Conservation (phyloP, 345 rosid species). For the Sapria himalayana region DNA sequence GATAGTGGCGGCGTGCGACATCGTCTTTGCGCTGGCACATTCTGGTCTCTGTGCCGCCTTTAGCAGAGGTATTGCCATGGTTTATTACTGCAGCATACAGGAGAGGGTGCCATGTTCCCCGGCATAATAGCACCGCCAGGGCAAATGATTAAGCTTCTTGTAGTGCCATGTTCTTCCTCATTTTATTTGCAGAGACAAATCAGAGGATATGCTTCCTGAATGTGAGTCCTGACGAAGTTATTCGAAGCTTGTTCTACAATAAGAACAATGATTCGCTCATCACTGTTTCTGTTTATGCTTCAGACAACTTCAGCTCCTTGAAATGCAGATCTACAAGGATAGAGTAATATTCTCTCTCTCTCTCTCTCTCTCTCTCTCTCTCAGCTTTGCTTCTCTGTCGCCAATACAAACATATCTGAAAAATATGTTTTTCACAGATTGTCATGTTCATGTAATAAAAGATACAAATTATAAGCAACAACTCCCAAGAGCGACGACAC, state of each 20-base stretch:
- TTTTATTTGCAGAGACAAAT: slow-evolving; percentile 44
- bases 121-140: too few relatives aligned
- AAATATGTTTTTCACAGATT: background rate
- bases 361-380: background rate
- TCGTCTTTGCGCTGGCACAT: slow-evolving; percentile 89
- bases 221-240: slow-evolving; percentile 84
- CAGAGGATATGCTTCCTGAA: slow-evolving; percentile 69
- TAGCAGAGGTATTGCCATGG: slow-evolving; percentile 42
- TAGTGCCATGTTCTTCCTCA: too few relatives aligned
- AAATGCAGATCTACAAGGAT: slow-evolving; percentile 92
- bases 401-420: background rate
- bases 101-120: too few relatives aligned
- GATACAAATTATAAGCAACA: too few relatives aligned
- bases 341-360: slow-evolving; percentile 30
- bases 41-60: slow-evolving; percentile 88
- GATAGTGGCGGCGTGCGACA: slow-evolving; percentile 87
- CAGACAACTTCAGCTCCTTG: slow-evolving; percentile 83
- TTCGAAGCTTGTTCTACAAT: slow-evolving; percentile 72
- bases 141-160: too few relatives aligned
- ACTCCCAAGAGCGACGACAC: too few relatives aligned
- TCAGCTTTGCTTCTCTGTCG: slow-evolving; percentile 2
- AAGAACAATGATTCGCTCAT: slow-evolving; percentile 95
- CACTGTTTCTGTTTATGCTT: slow-evolving; percentile 89
- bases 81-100: too few relatives aligned
- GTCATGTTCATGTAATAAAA: too few relatives aligned